phyloP scores from a whole-genome alignment of 2,329 filamentous ascomycete genomes.

The Atkinsonella hypoxylon region DNA sequence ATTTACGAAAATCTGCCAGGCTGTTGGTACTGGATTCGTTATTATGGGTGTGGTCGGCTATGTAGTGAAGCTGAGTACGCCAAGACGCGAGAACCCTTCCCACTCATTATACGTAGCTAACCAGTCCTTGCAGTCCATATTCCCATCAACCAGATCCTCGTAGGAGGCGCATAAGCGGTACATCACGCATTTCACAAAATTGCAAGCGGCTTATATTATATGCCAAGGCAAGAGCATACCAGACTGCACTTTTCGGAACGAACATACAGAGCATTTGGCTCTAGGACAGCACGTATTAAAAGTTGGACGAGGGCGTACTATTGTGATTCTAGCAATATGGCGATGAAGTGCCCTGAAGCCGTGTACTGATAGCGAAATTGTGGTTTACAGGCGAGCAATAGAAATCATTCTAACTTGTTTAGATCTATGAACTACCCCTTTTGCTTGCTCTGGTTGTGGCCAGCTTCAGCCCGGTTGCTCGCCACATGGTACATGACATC shows the following conservation, averaged over 20 bases:
- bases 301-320: background rate
- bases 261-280: background rate
- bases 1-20: conserved; percentile 37
- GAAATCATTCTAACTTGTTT: background rate
- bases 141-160: conserved; percentile 58
- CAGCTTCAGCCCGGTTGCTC: too few relatives aligned
- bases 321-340: background rate
- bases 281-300: background rate
- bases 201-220: background rate
- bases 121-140: conserved; percentile 43
- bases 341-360: background rate
- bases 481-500: too few relatives aligned
- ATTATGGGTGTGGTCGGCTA: conserved; percentile 62
- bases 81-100: background rate
- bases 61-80: conserved; percentile 56
- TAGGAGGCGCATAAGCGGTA: conserved; percentile 46
- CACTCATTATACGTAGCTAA: background rate
- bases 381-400: background rate
- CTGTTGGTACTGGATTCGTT: conserved; percentile 57
- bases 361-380: conserved; percentile 1
- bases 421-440: too few relatives aligned
- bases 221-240: background rate
- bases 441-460: too few relatives aligned
- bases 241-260: background rate
- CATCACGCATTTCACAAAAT: background rate